phyloP scores from a whole-genome alignment of 768 basidiomycete species.

The Antrodiella citrinella region DNA sequence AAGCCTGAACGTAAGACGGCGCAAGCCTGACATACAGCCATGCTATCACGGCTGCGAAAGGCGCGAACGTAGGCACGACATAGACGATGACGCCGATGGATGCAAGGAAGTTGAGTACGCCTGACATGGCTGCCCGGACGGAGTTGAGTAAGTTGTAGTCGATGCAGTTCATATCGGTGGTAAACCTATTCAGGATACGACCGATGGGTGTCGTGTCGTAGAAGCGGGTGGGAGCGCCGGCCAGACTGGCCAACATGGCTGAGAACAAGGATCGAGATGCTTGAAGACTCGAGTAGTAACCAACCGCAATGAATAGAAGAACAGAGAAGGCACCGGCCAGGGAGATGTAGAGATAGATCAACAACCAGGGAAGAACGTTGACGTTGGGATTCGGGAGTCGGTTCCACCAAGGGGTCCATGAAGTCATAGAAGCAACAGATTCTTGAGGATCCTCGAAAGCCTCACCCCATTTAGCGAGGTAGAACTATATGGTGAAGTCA shows the following conservation, averaged over 20 bases:
- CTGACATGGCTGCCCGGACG: constrained; percentile 44
- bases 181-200: constrained; percentile 73
- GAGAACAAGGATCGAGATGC: constrained; percentile 57
- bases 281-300: constrained; percentile 62
- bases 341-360: constrained; percentile 56
- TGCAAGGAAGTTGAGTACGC: constrained; percentile 50
- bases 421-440: neutral
- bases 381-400: constrained; percentile 48
- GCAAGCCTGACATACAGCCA: constrained; percentile 61
- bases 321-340: constrained; percentile 46
- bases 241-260: constrained; percentile 43
- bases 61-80: constrained; percentile 56
- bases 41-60: constrained; percentile 59
- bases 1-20: constrained; percentile 50
- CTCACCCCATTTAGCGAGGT: constrained; percentile 62
- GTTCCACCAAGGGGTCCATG: constrained; percentile 27
- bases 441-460: constrained; percentile 40
- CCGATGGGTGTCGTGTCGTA: constrained; percentile 74
- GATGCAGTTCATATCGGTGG: constrained; percentile 63
- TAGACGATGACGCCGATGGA: constrained; percentile 59
- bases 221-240: constrained; percentile 58
- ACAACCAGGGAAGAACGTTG: constrained; percentile 58
- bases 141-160: constrained; percentile 56
- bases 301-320: constrained; percentile 48
- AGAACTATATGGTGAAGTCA: constrained; percentile 34